Percentiles rank a stretch among this genome's conserved stretches.
Conservation (phyloP, 1,139 yeast species). For the Geotrichum carabidarum region DNA sequence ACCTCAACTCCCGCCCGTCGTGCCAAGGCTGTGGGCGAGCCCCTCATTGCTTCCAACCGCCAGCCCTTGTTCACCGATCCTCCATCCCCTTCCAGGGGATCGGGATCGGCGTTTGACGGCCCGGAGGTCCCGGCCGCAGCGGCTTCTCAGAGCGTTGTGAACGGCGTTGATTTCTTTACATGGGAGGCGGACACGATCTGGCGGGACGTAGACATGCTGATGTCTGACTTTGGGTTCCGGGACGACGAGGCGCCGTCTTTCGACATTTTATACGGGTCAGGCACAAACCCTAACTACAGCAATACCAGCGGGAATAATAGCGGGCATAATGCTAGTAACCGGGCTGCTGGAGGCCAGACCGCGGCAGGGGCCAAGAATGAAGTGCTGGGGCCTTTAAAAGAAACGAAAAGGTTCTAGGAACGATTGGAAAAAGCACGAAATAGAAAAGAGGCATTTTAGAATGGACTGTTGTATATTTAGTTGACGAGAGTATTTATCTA, state of each 20-base stretch:
- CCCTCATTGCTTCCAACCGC: neutral
- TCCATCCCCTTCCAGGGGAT: neutral
- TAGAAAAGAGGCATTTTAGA: neutral
- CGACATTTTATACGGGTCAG: neutral
- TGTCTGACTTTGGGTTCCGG: constrained; percentile 93
- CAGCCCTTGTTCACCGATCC: neutral
- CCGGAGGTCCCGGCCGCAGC: neutral
- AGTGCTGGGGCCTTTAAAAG: neutral
- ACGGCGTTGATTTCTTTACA: constrained; percentile 23
- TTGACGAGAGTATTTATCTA: too few species aligned
- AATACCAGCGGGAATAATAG: neutral
- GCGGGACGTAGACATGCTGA: constrained; percentile 85
- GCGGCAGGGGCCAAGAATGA: neutral
- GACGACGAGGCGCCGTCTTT: constrained; percentile 37
- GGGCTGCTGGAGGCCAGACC: neutral
- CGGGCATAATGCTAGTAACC: neutral
- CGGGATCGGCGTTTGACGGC: too few species aligned
- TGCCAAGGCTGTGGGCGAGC: too few species aligned
- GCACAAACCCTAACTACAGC: too few species aligned
- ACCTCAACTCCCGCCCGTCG: too few species aligned
- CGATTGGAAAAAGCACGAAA: neutral
- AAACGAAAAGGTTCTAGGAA: neutral
- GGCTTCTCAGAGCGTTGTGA: constrained; percentile 8
- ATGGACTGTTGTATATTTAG: too few species aligned
- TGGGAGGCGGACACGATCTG: constrained; percentile 71